Evolutionary conservation across 2,329 filamentous ascomycete species (phyloP), one percentile per base, ranked within the genome.

Genomic region (Chaetomiaceae sp.): DNA sequence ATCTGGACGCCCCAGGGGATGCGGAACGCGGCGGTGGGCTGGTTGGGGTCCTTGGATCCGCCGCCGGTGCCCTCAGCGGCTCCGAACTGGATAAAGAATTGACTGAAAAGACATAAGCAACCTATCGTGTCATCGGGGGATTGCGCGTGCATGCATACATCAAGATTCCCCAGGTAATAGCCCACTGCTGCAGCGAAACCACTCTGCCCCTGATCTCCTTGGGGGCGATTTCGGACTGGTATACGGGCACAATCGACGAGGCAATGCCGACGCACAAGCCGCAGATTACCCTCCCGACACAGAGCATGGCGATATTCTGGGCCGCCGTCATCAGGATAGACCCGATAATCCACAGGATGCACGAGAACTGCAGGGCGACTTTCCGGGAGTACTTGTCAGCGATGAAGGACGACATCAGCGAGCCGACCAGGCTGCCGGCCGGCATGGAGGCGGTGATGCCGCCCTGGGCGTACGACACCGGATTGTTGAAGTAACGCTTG

Each of bases 371-470:
- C 18, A 81, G 71, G 1, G 76, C 70, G 5, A 67, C 65, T 61
- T 76, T 78, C 34, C 78, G 73, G 20, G 76, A 78, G 62, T 71
- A 73, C 6, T 64, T 69, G 62, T 81, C 78, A 40, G 76, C 76
- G 18, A 81, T 61, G 55, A 75, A 75, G 25, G 76, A 78, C 5
- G 76, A 78, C 18, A 66, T 51, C 11, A 81, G 66, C 1, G 78
- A 75, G 30, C 78, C 86, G 9, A 85, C 67, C 57, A 87, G 82
- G 4, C 85, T 89, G 14, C 87, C 86, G 43, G 81, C 85, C 14
- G 86, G 82, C 86, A 90, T 89, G 2, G 85, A 74, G 20, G 85
- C 85, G 2, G 85, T 87, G 66, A 89, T 89, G 41, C 78, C 85
- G 40, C 85, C 86, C 68, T 89, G 85, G 0, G 77, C 73, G 59